Base-by-base conservation (phyloP, 1,284 basidiomycete species). In the Meira nashicola region DNA sequence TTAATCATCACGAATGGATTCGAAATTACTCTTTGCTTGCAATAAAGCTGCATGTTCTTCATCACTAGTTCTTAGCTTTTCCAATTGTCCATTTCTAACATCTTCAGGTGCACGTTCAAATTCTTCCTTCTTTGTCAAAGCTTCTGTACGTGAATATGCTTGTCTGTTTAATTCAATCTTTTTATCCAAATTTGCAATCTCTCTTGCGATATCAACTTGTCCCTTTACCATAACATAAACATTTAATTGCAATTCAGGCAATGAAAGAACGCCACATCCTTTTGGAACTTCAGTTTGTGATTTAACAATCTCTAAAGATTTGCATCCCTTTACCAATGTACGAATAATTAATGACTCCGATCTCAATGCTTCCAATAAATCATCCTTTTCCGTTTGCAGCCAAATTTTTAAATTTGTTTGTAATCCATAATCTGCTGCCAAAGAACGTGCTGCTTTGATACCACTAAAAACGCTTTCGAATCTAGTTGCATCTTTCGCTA, bases 361-460 rank as follows among this genome's bases (percentile, higher is more conserved):
- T 67, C 85, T 81, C 69, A 96, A 85, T 25, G 67, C 58, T 33
- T 48, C 10, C 17, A 48, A 17, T 37, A 66, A 62, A 1, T 82
- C 80, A n/a, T 85, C 81, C 6, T 83, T 83, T 72, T 87, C 86
- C 0, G 85, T 83, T 63, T 90, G 87, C 65, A 97, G 81, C 79
- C 87, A 91, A 60, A 93, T 92, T 78, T 92, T 89, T 41, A 94
- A 88, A 73, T 95, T 89, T 40, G 83, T 88, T 69, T 91, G 89
- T 49, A 99, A 80, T 79, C 89, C 90, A 80, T 96, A 98, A n/a
- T 89, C 87, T 2, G 89, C 88, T 15, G 90, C 88, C 50, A 97
- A 83, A 0, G 90, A 93, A 39, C 95, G 87, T 11, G 89, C 86
- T 1, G 88, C 82, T 70, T 87, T 87, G 73, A 95, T 84, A 1